Percentiles rank a stretch among this genome's conserved stretches.
phyloP scores from a whole-genome alignment of 192 early-diverging fungal species.

The Spinellus fusiger region DNA sequence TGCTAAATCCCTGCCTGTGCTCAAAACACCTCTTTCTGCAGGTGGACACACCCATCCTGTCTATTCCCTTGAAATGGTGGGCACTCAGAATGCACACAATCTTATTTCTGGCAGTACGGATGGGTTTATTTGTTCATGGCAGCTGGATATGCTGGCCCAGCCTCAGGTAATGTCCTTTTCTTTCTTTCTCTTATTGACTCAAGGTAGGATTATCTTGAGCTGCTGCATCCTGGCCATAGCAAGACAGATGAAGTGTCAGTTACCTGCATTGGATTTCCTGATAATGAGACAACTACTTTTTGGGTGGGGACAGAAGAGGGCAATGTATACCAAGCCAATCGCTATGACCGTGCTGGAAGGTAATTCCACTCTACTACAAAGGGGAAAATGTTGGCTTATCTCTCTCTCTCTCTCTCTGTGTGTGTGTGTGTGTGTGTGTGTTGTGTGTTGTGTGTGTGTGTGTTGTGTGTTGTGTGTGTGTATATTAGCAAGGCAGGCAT shows the following conservation, averaged over 20 bases:
- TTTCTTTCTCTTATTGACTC: neutral
- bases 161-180: slow-evolving; percentile 56
- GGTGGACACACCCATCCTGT: slow-evolving; percentile 97
- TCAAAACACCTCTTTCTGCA: slow-evolving; percentile 89
- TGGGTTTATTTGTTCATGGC: slow-evolving; percentile 94
- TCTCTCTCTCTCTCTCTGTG: neutral
- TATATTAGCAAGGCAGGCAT: slow-evolving; percentile 78
- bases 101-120: slow-evolving; percentile 92
- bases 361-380: slow-evolving; percentile 12
- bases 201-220: slow-evolving; percentile 71
- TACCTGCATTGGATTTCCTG: slow-evolving; percentile 86
- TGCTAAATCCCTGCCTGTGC: slow-evolving; percentile 80
- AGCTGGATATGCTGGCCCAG: slow-evolving; percentile 95
- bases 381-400: neutral
- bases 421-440: neutral
- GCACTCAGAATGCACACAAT: slow-evolving; percentile 93
- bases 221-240: slow-evolving; percentile 65
- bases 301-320: slow-evolving; percentile 98
- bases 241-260: slow-evolving; percentile 93
- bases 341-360: slow-evolving; percentile 93
- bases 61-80: slow-evolving; percentile 83
- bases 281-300: slow-evolving; percentile 88
- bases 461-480: too few species aligned
- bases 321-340: slow-evolving; percentile 87
- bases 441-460: too few species aligned